Conservation (phyloP, 208 protist genomes). For the Acanthamoeba lenticulata region DNA sequence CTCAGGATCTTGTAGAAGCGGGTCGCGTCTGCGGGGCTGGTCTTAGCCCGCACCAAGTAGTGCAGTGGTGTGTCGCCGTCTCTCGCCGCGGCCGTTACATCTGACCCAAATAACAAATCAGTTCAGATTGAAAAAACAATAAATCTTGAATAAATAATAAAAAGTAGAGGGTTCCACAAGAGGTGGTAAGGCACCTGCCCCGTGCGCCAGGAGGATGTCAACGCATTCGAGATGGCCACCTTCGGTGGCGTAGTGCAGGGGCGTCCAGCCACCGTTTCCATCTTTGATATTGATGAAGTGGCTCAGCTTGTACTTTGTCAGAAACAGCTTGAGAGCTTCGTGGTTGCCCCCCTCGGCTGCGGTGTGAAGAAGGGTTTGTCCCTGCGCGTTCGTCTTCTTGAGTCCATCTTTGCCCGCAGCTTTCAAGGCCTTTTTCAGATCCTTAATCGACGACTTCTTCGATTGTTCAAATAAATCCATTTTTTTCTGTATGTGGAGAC, state of each 20-base stretch:
- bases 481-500: not conserved
- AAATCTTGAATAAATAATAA: not conserved
- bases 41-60: not conserved
- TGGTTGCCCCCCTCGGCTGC: slow-evolving; percentile 15
- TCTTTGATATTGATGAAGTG: not conserved
- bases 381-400: not conserved
- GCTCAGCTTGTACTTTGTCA: not conserved
- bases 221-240: not conserved
- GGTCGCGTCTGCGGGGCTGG: not conserved
- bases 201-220: not conserved
- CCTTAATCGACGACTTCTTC: not conserved
- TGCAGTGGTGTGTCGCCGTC: slow-evolving; percentile 15
- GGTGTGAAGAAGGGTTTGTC: not conserved
- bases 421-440: not conserved
- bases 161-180: not conserved
- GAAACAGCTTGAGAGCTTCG: not conserved
- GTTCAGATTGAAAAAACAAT: not conserved
- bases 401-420: not conserved
- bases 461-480: not conserved
- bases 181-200: not conserved
- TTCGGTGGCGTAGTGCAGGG: slow-evolving; percentile 40
- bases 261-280: not conserved
- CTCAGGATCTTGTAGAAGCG: slow-evolving; percentile 11
- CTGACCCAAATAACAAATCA: not conserved
- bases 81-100: not conserved